Base-by-base conservation (phyloP, 306 rosid species). In the Sphenostylis stenocarpa region DNA sequence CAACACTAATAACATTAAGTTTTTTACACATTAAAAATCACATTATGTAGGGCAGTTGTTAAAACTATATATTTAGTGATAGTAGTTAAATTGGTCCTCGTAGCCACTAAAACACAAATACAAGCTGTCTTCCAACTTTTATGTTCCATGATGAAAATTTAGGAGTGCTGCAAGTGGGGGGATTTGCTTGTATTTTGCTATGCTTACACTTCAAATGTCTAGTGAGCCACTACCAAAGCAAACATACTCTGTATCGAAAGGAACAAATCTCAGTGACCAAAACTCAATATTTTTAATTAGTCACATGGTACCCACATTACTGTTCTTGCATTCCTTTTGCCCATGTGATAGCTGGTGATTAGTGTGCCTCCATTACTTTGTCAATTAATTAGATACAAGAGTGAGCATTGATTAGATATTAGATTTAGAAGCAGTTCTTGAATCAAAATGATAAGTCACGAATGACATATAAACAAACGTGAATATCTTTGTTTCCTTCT, bases 301-400 rank as follows among this genome's bases (percentile, higher is more conserved):
- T 77, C 87, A 81, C 85, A 86, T 83, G 89, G 80, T 71, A 73
- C 41, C 78, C 84, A 69, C 39, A 49, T 53, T 67, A 55, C 3
- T 62, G 61, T 19, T 66, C 49, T 82, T 20, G 28, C 43, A 39
- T 72, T 77, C 33, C 34, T 26, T 66, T 72, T 72, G n/a, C 52
- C 39, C 17, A 57, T 47, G 67, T 65, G 76, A 3, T 17, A 17
- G 31, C 43, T 15, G 19, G 56, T 47, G 67, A 58, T 2, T 28
- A 45, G 34, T 14, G 29, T 21, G 0, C 47, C 26, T 60, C 17
- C 66, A 60, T 63, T 6, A 29, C 44, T 56, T 14, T 47, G 10
- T 51, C 63, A 76, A 67, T 66, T 53, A 69, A 49, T 29, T 75
- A 69, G 21, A 43, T 19, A 45, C 20, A n/a, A n/a, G n/a, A n/a